Base-by-base conservation (phyloP, 495 filamentous ascomycete genomes). In the Penicillium egyptiacum region DNA sequence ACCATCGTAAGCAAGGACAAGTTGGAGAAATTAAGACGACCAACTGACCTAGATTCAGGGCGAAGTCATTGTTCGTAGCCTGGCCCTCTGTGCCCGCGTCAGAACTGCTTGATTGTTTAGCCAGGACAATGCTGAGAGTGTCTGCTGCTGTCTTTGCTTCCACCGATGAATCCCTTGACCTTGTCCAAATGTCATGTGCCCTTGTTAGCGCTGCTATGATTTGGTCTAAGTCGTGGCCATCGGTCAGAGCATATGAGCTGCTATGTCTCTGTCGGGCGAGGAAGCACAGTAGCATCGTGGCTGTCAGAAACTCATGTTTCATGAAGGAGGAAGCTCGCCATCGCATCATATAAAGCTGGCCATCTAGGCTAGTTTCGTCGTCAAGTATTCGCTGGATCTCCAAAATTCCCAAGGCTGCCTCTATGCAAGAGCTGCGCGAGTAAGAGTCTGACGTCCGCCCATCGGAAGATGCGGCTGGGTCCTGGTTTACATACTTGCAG, bases 141-240 rank as follows among this genome's bases (percentile, higher is more conserved):
- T 44, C 42, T 25, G 42, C 4, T 25, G 42, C 42, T 16, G 42
- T 44, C 42, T 44, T 44, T n/a, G 42, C 42, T 44, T 44, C 42
- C 5, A 14, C 12, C 2, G 42, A 44, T 8, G 22, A 25, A 25
- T 44, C 16, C 12, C 22, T 25, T 14, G 20, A 23, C 20, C 2
- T 25, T 5, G n/a, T 25, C 42, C 42, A 44, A 22, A 44, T 44
- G 25, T 5, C 20, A 25, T 25, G 42, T 6, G 42, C 20, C 12
- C 42, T 44, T 44, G 22, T 25, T 25, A 44, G 11, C 20, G 42
- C 42, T 44, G 20, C 42, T 4, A 44, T 44, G 12, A 44, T 23
- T 44, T 44, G 42, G 20, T 44, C 22, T 12, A 44, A 44, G 12
- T 23, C 8, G 42, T 44, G 42, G 2, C 42, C 12, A 25, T 44